Conservation (phyloP, 176 grass and related monocot species). For the Paspalum notatum region DNA sequence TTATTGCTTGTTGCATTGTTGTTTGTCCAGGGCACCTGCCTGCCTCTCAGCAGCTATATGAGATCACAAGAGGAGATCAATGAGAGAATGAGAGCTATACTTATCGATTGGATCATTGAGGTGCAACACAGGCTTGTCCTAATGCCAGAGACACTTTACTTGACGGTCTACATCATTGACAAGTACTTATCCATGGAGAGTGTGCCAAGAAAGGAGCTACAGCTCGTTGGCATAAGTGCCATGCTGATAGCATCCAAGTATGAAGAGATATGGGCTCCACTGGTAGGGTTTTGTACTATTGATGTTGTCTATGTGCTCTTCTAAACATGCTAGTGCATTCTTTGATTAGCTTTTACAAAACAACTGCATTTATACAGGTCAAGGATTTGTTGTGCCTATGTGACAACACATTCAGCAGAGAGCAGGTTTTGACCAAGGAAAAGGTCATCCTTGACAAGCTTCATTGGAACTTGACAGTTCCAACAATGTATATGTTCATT, state of each 20-base stretch:
- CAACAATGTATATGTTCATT: constrained; percentile 71
- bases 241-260: constrained; percentile 92
- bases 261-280: constrained; percentile 79
- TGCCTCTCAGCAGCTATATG: constrained; percentile 62
- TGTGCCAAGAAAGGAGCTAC: constrained; percentile 62
- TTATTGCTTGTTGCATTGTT: constrained; percentile 29
- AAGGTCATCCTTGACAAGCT: constrained; percentile 65
- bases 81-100: constrained; percentile 70
- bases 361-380: constrained; percentile 37
- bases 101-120: constrained; percentile 74
- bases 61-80: constrained; percentile 56
- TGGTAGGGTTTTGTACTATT: constrained; percentile 42
- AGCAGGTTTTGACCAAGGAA: constrained; percentile 61
- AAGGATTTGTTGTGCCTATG: constrained; percentile 60
- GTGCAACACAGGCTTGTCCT: constrained; percentile 73
- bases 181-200: constrained; percentile 62
- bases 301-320: not conserved
- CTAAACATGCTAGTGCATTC: not conserved
- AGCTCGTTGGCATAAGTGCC: constrained; percentile 75
- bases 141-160: constrained; percentile 81
- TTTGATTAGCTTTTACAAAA: constrained; percentile 8
- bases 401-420: constrained; percentile 46
- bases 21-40: constrained; percentile 53
- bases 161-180: constrained; percentile 75
- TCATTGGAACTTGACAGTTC: constrained; percentile 80